Base-by-base conservation (phyloP, 2,329 filamentous ascomycete species). In the Eutypella sp. region DNA sequence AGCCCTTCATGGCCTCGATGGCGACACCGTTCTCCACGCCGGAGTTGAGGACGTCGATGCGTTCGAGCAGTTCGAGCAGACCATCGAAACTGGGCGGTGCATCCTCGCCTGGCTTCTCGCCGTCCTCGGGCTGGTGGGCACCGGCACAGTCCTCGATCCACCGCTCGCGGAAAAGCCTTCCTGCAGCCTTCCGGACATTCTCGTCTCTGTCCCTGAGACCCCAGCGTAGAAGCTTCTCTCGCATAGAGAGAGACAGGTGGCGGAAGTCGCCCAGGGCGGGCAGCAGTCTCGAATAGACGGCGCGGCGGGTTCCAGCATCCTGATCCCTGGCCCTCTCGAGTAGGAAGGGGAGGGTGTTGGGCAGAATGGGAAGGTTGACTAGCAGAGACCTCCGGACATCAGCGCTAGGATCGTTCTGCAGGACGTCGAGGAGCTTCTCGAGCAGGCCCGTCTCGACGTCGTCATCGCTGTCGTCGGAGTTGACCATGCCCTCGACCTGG, bases 81-180 rank as follows among this genome's bases (percentile, higher is more conserved):
- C 87, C 90, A n/a, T 92, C 85, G 9, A 93, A 78, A 48, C 77
- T 92, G 0, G 87, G 86, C 1, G 77, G 75, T 1, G 79, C 75
- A 5, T 79, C 69, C 47, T 81, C 75, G 15, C 69, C 68, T 5
- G 76, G 74, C 40, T 76, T 76, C 24, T 78, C 78, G 9, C 77
- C 70, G 33, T 81, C 79, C 16, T 75, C 73, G 41, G 80, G 78
- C 31, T 83, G 78, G 7, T 76, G 72, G 1, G 79, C 74, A 2
- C 85, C 85, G 5, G 87, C 90, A 57, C 91, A 96, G 60, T 97
- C 89, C 61, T 97, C 92, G 50, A 99, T 92, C 93, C 93, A 99
- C n/a, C 89, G 82, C 61, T 96, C 91, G 50, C 87, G 83, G 70
- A 99, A 99, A 6, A 97, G 74, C 39, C 88, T 85, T 7, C 87